Percentiles rank a stretch among this genome's conserved stretches.
These are phyloP conservation scores for Xerocomus brunneocitrinus DNA, from an alignment of 768 basidiomycete species.

Conservation along the genomic window DNA sequence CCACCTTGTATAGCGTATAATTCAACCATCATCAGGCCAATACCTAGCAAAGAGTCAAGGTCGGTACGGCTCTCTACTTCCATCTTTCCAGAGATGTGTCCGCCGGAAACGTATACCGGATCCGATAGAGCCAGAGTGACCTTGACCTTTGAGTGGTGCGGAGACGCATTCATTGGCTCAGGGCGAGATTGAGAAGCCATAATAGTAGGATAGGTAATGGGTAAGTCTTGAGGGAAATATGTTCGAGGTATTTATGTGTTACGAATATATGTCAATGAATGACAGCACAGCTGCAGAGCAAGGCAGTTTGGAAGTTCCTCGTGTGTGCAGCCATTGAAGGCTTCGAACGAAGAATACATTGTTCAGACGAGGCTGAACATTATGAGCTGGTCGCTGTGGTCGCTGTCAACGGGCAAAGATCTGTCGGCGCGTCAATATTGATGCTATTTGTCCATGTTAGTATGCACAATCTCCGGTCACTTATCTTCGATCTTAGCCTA, in stretches of 20 bases:
- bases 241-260: constrained; percentile 9
- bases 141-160: constrained; percentile 74
- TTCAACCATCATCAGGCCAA: constrained; percentile 74
- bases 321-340: constrained; percentile 12
- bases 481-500: not conserved
- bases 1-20: constrained; percentile 69
- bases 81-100: constrained; percentile 66
- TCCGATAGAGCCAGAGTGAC: constrained; percentile 58
- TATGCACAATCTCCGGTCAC: not conserved
- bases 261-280: constrained; percentile 7
- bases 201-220: not conserved
- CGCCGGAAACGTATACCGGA: constrained; percentile 61
- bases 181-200: constrained; percentile 36
- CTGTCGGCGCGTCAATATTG: not conserved
- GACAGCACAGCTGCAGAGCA: constrained; percentile 3
- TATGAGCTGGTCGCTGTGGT: constrained; percentile 8
- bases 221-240: not conserved
- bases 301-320: constrained; percentile 3
- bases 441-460: constrained; percentile 19
- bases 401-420: not conserved
- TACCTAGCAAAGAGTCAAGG: constrained; percentile 55
- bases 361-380: constrained; percentile 18
- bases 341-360: not conserved
- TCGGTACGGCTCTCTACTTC: constrained; percentile 77
- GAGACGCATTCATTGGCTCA: constrained; percentile 79